phyloP scores from a whole-genome alignment of 2,329 filamentous ascomycete species.

The Albifimbria verrucaria region DNA sequence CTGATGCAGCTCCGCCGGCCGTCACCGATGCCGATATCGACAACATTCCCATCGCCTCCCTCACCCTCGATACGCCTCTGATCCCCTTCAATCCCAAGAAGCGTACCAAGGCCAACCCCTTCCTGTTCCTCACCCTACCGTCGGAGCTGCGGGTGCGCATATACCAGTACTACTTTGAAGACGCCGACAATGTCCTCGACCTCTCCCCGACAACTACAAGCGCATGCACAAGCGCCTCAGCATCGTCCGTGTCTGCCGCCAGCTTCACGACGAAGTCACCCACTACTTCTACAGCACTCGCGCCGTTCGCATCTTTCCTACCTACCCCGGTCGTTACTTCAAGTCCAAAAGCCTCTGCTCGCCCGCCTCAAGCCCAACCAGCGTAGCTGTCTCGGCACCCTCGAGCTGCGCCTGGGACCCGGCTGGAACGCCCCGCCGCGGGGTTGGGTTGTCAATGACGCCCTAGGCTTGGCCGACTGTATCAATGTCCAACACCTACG shows the following conservation, averaged over 20 bases:
- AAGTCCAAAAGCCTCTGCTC: constrained; percentile 71
- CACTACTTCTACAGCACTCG: constrained; percentile 63
- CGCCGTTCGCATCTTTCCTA: constrained; percentile 65
- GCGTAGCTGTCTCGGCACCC: constrained; percentile 55
- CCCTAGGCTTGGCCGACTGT: constrained; percentile 62
- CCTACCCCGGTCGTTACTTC: constrained; percentile 61
- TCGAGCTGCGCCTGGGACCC: constrained; percentile 70
- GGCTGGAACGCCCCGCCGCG: constrained; percentile 69
- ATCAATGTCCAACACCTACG: constrained; percentile 55
- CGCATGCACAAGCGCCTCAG: constrained; percentile 56
- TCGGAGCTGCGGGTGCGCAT: constrained; percentile 67
- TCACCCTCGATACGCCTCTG: constrained; percentile 39
- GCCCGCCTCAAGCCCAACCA: constrained; percentile 61
- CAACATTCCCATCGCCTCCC: constrained; percentile 36
- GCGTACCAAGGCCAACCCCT: constrained; percentile 40
- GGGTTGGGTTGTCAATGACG: constrained; percentile 65
- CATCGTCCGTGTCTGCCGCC: constrained; percentile 58
- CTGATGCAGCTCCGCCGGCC: constrained; percentile 26
- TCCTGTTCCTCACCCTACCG: constrained; percentile 65
- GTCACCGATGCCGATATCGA: constrained; percentile 40
- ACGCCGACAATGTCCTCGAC: constrained; percentile 55
- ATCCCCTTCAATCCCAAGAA: constrained; percentile 27
- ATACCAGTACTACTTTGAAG: constrained; percentile 61
- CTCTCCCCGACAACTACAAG: constrained; percentile 65
- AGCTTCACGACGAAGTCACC: constrained; percentile 60